A percentile compares a stretch with the other conserved stretches of the same genome.
phyloP scores from a whole-genome alignment of 768 basidiomycete genomes.

The Scleroderma bovista region DNA sequence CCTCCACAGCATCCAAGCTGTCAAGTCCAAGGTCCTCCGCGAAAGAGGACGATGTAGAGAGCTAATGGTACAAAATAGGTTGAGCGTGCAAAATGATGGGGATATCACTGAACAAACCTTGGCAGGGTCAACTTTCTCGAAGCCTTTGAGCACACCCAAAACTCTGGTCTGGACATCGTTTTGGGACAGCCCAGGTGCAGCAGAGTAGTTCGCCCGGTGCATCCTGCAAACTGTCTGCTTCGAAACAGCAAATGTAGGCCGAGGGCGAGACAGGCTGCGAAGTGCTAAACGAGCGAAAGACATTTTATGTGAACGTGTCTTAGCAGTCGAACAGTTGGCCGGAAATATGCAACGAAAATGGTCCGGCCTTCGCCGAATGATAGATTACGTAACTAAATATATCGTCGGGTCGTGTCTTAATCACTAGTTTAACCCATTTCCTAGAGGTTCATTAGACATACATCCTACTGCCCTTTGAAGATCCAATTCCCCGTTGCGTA shows the following conservation, averaged over 20 bases:
- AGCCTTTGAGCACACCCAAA: conserved; percentile 26
- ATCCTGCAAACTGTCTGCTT: conserved; percentile 25
- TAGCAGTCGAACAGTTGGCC: background rate
- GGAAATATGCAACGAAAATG: background rate
- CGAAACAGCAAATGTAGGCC: conserved; percentile 25
- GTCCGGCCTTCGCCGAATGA: conserved; percentile 24
- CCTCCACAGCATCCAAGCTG: conserved; percentile 95
- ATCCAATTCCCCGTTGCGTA: too few species aligned
- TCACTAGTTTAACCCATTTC: too few species aligned
- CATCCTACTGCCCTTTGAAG: too few species aligned
- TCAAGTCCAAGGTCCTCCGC: conserved; percentile 61
- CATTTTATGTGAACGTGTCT: conserved; percentile 25
- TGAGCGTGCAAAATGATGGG: background rate
- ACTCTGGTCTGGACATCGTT: conserved; percentile 20
- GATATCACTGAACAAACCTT: conserved; percentile 17
- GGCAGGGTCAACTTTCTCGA: conserved; percentile 23
- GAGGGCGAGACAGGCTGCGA: conserved; percentile 22
- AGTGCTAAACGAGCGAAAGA: conserved; percentile 31
- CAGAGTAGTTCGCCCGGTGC: conserved; percentile 28
- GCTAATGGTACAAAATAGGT: conserved; percentile 37
- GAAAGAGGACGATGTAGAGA: conserved; percentile 52
- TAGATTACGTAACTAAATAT: background rate
- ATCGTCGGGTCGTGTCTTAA: too few species aligned
- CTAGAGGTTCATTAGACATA: too few species aligned
- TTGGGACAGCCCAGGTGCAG: conserved; percentile 18